Evolutionary conservation across 2,329 filamentous ascomycete species (phyloP).

Genomic region (Fusarium fracticaudum): DNA sequence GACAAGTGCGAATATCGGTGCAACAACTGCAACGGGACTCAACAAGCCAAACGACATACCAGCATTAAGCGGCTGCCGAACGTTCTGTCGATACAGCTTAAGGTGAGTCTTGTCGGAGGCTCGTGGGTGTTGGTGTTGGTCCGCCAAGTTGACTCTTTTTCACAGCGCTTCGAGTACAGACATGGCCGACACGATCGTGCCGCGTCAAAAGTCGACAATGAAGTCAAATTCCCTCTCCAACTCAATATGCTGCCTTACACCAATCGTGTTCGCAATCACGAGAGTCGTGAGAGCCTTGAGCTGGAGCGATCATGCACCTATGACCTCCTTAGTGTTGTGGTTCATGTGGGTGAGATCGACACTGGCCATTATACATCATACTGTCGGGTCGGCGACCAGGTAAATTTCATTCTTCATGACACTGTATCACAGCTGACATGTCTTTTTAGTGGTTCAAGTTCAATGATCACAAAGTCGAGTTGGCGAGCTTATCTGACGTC

Average conservation of each 20-base stretch:
- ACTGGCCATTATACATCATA: slow-evolving; percentile 95
- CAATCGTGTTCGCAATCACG: slow-evolving; percentile 66
- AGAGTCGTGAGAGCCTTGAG: slow-evolving; percentile 64
- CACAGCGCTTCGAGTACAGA: slow-evolving; percentile 76
- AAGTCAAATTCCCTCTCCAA: slow-evolving; percentile 84
- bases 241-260: slow-evolving; percentile 94
- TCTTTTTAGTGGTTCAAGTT: slow-evolving; percentile 85
- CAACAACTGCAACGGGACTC: slow-evolving; percentile 77
- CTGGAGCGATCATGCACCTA: slow-evolving; percentile 77
- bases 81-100: slow-evolving; percentile 90
- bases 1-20: slow-evolving; percentile 94
- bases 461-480: slow-evolving; percentile 91
- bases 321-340: slow-evolving; percentile 88
- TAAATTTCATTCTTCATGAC: slow-evolving; percentile 26
- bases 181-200: slow-evolving; percentile 71
- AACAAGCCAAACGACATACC: slow-evolving; percentile 85
- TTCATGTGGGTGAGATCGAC: slow-evolving; percentile 92
- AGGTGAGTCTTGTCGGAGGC: slow-evolving; percentile 63
- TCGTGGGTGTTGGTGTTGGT: background rate
- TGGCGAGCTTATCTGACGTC: slow-evolving; percentile 86
- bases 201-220: slow-evolving; percentile 87
- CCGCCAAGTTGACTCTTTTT: background rate
- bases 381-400: slow-evolving; percentile 79
- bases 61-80: slow-evolving; percentile 87
- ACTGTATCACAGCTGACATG: slow-evolving; percentile 2